Conservation (phyloP, 2,329 filamentous ascomycete species). For the Pezicula rhizophila region DNA sequence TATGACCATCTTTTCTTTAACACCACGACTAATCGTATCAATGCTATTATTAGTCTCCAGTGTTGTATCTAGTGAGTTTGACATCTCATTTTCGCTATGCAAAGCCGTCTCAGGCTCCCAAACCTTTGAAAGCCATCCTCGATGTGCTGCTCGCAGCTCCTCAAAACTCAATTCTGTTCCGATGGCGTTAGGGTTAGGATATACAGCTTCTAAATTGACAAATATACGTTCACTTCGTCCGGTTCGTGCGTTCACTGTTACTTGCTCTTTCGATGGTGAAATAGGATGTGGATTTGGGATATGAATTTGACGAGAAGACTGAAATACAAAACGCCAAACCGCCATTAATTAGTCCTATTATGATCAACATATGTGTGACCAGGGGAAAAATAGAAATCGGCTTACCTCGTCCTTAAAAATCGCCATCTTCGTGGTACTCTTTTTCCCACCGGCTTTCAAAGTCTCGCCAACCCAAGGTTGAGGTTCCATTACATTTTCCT, state of each 20-base stretch:
- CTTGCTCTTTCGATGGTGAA: conserved; percentile 67
- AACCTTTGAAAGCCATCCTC: conserved; percentile 59
- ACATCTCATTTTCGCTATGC: conserved; percentile 1
- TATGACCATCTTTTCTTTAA: conserved; percentile 30
- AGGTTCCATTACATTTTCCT: conserved; percentile 83
- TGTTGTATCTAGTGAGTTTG: conserved; percentile 3
- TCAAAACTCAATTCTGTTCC: conserved; percentile 83
- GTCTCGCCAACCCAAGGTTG: conserved; percentile 92
- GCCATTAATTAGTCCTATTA: conserved; percentile 86
- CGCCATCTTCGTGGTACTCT: conserved; percentile 74
- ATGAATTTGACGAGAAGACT: conserved; percentile 46
- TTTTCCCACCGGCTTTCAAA: conserved; percentile 79
- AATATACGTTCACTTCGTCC: conserved; percentile 82
- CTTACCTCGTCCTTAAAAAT: conserved; percentile 97
- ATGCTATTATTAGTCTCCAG: conserved; percentile 10
- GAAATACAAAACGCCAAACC: conserved; percentile 48
- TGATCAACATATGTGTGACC: conserved; percentile 69
- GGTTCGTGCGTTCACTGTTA: conserved; percentile 74
- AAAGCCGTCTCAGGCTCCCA: conserved; percentile 38
- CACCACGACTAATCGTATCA: conserved; percentile 16
- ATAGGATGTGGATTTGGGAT: conserved; percentile 59
- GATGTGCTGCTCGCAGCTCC: conserved; percentile 73
- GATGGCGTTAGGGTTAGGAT: conserved; percentile 67
- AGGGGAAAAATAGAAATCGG: conserved; percentile 29
- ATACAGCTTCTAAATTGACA: conserved; percentile 79